phyloP scores from a whole-genome alignment of 2,329 filamentous ascomycete species.

The Metarhizium brunneum region DNA sequence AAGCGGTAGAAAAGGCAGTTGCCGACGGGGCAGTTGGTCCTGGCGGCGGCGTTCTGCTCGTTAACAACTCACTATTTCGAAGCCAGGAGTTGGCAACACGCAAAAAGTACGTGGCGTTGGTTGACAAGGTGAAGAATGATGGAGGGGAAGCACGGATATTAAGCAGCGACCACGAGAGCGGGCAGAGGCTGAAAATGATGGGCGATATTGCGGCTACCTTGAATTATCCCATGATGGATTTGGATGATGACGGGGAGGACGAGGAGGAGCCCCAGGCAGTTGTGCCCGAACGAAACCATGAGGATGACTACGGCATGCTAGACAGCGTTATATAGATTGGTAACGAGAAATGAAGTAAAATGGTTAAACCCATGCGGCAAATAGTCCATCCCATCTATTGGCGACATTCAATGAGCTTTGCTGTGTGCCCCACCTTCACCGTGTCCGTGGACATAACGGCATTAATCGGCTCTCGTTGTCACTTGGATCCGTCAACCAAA shows the following conservation, averaged over 20 bases:
- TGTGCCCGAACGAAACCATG: constrained; percentile 11
- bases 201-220: constrained; percentile 85
- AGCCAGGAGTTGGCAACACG: constrained; percentile 69
- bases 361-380: background rate
- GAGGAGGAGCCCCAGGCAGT: constrained; percentile 17
- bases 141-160: constrained; percentile 85
- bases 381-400: background rate
- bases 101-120: constrained; percentile 72
- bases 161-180: constrained; percentile 91
- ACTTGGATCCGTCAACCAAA: too few relatives aligned
- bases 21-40: constrained; percentile 80
- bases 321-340: constrained; percentile 23
- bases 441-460: too few relatives aligned
- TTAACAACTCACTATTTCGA: constrained; percentile 82
- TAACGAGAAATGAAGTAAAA: constrained; percentile 1
- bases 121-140: constrained; percentile 78
- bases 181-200: constrained; percentile 70
- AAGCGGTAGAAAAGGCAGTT: constrained; percentile 73
- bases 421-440: too few relatives aligned
- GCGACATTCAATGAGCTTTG: too few relatives aligned
- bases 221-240: constrained; percentile 76
- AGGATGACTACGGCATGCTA: constrained; percentile 20
- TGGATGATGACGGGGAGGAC: constrained; percentile 60
- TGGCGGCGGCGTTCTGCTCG: constrained; percentile 74
- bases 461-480: too few relatives aligned